Percentiles rank a stretch among this genome's conserved stretches.
Evolutionary conservation across 2,329 filamentous ascomycete genomes (phyloP).

Genomic region (Shiraia bambusicola): DNA sequence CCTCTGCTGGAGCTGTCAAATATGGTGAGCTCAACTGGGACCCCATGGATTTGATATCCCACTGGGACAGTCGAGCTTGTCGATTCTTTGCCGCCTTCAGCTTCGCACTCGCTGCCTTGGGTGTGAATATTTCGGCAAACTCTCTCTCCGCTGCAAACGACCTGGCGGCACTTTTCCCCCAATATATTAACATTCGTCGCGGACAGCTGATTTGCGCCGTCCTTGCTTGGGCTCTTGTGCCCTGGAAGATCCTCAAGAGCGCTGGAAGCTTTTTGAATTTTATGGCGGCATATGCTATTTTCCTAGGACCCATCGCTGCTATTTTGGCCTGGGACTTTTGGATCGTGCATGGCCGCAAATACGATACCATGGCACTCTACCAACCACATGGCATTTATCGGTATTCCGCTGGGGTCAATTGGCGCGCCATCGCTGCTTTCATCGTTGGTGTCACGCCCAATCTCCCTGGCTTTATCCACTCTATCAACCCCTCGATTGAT

Average conservation of each 20-base stretch:
- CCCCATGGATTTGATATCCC: constrained; percentile 43
- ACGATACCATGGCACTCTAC: constrained; percentile 56
- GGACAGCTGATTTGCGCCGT: constrained; percentile 51
- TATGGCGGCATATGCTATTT: constrained; percentile 66
- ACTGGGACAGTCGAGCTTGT: constrained; percentile 43
- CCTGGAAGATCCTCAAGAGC: constrained; percentile 50
- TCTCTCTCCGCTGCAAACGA: constrained; percentile 57
- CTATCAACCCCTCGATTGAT: constrained; percentile 44
- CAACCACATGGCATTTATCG: constrained; percentile 53
- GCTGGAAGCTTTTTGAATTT: constrained; percentile 55
- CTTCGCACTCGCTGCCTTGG: constrained; percentile 53
- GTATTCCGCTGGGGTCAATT: constrained; percentile 59
- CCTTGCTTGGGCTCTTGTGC: constrained; percentile 48
- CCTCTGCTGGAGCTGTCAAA: constrained; percentile 56
- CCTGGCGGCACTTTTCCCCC: constrained; percentile 54
- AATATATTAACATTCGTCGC: constrained; percentile 55
- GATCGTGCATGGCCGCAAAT: constrained; percentile 54
- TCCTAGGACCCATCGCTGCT: constrained; percentile 64
- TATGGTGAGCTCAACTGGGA: constrained; percentile 53
- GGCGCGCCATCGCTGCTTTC: constrained; percentile 60
- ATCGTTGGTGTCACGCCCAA: constrained; percentile 59
- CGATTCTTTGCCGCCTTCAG: constrained; percentile 47
- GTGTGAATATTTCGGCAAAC: constrained; percentile 58
- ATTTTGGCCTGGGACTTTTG: constrained; percentile 64
- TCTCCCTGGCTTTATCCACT: constrained; percentile 56